Evolutionary conservation across 2,329 filamentous ascomycete genomes (phyloP).

Genomic region (Aureobasidium sp.): DNA sequence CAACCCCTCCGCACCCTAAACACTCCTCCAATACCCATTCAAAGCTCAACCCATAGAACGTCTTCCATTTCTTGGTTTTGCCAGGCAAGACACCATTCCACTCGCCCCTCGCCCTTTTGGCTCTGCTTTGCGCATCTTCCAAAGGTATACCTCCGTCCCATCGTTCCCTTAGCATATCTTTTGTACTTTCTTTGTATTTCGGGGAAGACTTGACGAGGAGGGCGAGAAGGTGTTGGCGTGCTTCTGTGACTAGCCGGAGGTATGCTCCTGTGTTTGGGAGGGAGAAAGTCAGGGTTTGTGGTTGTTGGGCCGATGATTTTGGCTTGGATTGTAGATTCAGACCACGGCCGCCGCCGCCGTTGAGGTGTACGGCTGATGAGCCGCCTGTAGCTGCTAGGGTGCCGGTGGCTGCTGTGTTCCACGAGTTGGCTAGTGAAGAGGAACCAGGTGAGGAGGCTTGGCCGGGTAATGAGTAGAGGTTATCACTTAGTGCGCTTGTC

Average conservation of each 20-base stretch:
- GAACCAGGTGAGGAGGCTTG: slow-evolving; percentile 23
- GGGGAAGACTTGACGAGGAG: slow-evolving; percentile 49
- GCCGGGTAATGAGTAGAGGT: slow-evolving; percentile 35
- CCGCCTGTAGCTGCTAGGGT: slow-evolving; percentile 63
- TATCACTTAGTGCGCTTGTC: slow-evolving; percentile 39
- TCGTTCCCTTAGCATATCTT: slow-evolving; percentile 54
- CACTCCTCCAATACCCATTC: slow-evolving; percentile 65
- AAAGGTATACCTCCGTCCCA: slow-evolving; percentile 60
- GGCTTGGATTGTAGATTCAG: slow-evolving; percentile 19
- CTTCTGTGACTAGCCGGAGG: slow-evolving; percentile 55
- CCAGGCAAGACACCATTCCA: slow-evolving; percentile 51
- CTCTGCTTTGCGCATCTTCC: slow-evolving; percentile 37
- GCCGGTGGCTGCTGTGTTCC: slow-evolving; percentile 60
- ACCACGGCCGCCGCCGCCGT: slow-evolving; percentile 46
- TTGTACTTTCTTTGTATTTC: slow-evolving; percentile 54
- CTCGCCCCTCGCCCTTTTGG: slow-evolving; percentile 48
- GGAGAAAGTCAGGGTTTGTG: slow-evolving; percentile 43
- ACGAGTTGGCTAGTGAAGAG: slow-evolving; percentile 40
- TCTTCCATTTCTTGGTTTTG: slow-evolving; percentile 60
- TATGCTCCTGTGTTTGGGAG: slow-evolving; percentile 60
- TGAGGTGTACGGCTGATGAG: slow-evolving; percentile 53
- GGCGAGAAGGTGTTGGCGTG: slow-evolving; percentile 53
- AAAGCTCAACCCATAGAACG: slow-evolving; percentile 61
- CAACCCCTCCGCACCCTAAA: slow-evolving; percentile 59
- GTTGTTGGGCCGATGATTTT: background rate